phyloP scores from a whole-genome alignment of 192 early-diverging fungal genomes.

The Jimgerdemannia lactiflua region DNA sequence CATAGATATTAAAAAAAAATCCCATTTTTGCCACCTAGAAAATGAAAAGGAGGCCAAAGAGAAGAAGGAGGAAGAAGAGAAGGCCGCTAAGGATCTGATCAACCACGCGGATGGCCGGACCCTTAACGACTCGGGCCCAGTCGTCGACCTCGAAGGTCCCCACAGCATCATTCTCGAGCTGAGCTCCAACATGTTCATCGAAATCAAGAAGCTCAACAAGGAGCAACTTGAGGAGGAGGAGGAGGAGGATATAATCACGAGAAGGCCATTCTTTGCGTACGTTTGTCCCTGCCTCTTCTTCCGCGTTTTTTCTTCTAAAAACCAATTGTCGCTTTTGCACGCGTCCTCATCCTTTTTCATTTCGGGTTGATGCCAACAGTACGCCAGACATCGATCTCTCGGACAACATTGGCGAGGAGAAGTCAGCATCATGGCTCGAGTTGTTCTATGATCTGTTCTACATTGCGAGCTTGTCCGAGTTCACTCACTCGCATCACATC shows the following conservation, averaged over 20 bases:
- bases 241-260: constrained; percentile 1
- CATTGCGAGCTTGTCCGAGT: too few species aligned
- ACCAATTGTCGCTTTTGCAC: too few species aligned
- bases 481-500: too few species aligned
- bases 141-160: background rate
- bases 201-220: constrained; percentile 12
- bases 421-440: too few species aligned
- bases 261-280: constrained; percentile 25
- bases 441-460: too few species aligned
- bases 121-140: background rate
- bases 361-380: too few species aligned
- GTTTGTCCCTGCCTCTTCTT: background rate
- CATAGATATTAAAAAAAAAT: too few species aligned
- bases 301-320: too few species aligned
- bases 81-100: background rate
- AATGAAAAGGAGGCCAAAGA: constrained; percentile 5
- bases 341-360: too few species aligned
- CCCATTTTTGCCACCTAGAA: too few species aligned
- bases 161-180: constrained; percentile 13
- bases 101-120: background rate
- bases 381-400: too few species aligned
- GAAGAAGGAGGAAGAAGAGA: constrained; percentile 8
- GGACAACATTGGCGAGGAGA: too few species aligned
- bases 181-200: constrained; percentile 27
- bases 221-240: constrained; percentile 7